phyloP scores from a whole-genome alignment of 2,329 filamentous ascomycete species.

The Alternaria rosae region DNA sequence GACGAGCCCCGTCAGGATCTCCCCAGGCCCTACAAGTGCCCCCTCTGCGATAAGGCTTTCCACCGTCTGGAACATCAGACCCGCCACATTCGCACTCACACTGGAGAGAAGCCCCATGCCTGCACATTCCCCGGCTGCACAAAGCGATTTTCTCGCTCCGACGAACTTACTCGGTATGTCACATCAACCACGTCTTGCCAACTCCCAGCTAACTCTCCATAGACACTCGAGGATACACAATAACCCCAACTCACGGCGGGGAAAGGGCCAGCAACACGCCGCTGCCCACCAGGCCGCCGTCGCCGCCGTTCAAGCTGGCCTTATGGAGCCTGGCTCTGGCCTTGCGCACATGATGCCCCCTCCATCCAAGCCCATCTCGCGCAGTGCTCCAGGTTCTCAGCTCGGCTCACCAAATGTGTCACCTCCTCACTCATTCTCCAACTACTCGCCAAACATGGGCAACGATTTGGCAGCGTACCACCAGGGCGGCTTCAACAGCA shows the following conservation, averaged over 20 bases:
- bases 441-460: slow-evolving; percentile 65
- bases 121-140: slow-evolving; percentile 96
- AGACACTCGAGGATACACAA: slow-evolving; percentile 98
- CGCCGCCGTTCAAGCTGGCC: slow-evolving; percentile 58
- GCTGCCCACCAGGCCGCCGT: slow-evolving; percentile 65
- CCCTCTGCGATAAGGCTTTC: slow-evolving; percentile 97
- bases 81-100: slow-evolving; percentile 93
- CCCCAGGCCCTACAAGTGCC: slow-evolving; percentile 97
- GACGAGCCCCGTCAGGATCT: slow-evolving; percentile 78
- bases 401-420: slow-evolving; percentile 94
- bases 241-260: slow-evolving; percentile 95
- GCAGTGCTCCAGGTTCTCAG: slow-evolving; percentile 86
- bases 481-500: slow-evolving; percentile 33
- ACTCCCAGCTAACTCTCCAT: slow-evolving; percentile 16
- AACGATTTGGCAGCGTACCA: slow-evolving; percentile 66
- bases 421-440: slow-evolving; percentile 84
- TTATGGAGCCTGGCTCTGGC: slow-evolving; percentile 60
- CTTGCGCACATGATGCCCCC: slow-evolving; percentile 78
- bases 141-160: slow-evolving; percentile 95
- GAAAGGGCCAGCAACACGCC: slow-evolving; percentile 77
- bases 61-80: slow-evolving; percentile 96
- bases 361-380: slow-evolving; percentile 75
- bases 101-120: slow-evolving; percentile 96
- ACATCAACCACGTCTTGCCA: background rate
- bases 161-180: slow-evolving; percentile 76